Evolutionary conservation across 345 rosid species (phyloP).

Genomic region (Sonneratia alba): DNA sequence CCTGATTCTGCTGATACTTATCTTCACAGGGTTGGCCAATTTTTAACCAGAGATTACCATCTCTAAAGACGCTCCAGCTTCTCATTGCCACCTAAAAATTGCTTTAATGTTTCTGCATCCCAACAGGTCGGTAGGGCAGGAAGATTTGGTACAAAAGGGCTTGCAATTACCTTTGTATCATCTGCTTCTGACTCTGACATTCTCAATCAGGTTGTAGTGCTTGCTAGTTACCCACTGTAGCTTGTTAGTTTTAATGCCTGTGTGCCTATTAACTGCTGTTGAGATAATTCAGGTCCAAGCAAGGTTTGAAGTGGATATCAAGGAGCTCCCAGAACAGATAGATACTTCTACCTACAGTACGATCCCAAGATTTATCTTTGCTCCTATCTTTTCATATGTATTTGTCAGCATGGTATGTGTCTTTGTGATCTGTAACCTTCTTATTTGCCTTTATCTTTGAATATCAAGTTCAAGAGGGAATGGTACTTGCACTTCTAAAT

Average conservation of each 20-base stretch:
- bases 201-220: constrained; percentile 70
- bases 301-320: constrained; percentile 91
- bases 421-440: background rate
- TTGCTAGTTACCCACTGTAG: background rate
- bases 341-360: constrained; percentile 89
- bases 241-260: background rate
- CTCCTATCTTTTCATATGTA: background rate
- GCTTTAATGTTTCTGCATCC: too few relatives aligned
- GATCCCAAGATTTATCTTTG: constrained; percentile 8
- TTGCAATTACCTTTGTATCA: constrained; percentile 91
- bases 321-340: constrained; percentile 95
- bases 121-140: constrained; percentile 96
- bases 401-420: background rate
- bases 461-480: background rate
- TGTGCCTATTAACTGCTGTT: constrained; percentile 2
- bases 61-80: background rate
- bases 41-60: background rate
- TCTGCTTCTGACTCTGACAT: constrained; percentile 85
- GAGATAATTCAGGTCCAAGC: constrained; percentile 57
- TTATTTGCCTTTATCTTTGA: background rate
- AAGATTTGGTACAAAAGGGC: constrained; percentile 97
- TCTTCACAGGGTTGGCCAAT: constrained; percentile 66
- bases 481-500: background rate
- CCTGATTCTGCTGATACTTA: constrained; percentile 99
- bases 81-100: background rate